Evolutionary conservation across 2,329 filamentous ascomycete species (phyloP).

Genomic region (Nemania diffusa): DNA sequence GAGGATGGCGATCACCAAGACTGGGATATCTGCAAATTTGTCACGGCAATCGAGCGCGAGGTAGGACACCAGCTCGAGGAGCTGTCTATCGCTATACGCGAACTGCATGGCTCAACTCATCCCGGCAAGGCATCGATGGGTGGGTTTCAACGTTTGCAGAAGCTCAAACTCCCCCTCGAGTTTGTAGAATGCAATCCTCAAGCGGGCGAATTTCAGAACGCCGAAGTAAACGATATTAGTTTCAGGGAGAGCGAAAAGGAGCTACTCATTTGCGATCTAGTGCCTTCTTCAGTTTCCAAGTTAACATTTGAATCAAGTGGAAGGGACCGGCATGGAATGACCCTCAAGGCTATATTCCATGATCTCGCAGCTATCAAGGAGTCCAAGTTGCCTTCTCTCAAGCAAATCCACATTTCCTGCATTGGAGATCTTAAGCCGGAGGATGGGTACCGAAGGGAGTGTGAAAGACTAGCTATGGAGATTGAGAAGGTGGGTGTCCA

Average conservation of each 20-base stretch:
- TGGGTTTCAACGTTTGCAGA: not conserved
- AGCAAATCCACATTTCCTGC: not conserved
- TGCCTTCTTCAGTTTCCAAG: not conserved
- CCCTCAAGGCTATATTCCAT: not conserved
- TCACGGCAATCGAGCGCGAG: not conserved
- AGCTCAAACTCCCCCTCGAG: not conserved
- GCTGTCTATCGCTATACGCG: not conserved
- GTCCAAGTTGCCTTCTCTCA: not conserved
- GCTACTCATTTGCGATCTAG: not conserved
- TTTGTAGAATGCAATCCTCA: not conserved
- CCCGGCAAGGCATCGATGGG: slow-evolving; percentile 1
- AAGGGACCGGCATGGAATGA: not conserved
- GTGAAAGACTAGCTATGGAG: not conserved
- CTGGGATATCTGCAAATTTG: not conserved
- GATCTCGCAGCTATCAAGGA: not conserved
- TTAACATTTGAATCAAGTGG: not conserved
- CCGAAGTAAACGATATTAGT: not conserved
- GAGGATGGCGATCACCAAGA: not conserved
- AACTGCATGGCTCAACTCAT: not conserved
- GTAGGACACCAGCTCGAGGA: not conserved
- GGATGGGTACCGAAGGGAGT: not conserved
- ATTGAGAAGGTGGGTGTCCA: not conserved
- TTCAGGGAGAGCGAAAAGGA: not conserved
- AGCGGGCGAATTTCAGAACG: not conserved
- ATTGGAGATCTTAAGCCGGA: not conserved